Evolutionary conservation across 495 filamentous ascomycete genomes (phyloP).

Genomic region (Geoglossum glabrum): DNA sequence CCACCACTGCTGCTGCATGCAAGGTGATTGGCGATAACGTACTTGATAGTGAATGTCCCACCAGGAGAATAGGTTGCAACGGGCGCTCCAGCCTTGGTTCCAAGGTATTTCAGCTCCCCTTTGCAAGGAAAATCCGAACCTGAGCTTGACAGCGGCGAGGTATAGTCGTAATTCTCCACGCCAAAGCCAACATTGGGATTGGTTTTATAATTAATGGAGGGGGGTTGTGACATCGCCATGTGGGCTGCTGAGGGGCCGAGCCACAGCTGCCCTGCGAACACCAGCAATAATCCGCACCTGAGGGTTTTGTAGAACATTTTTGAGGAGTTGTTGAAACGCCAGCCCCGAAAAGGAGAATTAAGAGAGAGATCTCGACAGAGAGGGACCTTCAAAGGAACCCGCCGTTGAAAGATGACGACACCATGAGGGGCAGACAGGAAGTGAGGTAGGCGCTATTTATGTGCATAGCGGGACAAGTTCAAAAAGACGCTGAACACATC

Average conservation of each 20-base stretch:
- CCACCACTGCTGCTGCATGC: too few relatives aligned
- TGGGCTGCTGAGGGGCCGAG: neutral
- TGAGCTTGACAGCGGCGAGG: neutral
- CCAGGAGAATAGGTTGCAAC: neutral
- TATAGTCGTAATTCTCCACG: neutral
- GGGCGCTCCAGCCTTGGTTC: neutral
- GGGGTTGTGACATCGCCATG: neutral
- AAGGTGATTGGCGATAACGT: too few relatives aligned
- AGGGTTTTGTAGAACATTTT: neutral
- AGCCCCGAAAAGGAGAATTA: neutral
- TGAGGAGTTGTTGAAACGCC: neutral
- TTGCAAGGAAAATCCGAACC: constrained; percentile 1
- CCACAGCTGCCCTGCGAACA: neutral
- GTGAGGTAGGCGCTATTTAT: neutral
- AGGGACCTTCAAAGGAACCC: neutral
- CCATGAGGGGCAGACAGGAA: neutral
- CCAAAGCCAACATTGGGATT: neutral
- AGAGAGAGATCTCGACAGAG: neutral
- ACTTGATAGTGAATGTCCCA: neutral
- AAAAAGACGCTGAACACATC: neutral
- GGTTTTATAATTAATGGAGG: neutral
- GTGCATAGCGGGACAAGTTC: neutral
- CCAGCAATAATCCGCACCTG: neutral
- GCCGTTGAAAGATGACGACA: neutral
- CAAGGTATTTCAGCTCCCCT: neutral